Base-by-base conservation (phyloP, 768 basidiomycete species). In the Pleurotus tuoliensis region DNA sequence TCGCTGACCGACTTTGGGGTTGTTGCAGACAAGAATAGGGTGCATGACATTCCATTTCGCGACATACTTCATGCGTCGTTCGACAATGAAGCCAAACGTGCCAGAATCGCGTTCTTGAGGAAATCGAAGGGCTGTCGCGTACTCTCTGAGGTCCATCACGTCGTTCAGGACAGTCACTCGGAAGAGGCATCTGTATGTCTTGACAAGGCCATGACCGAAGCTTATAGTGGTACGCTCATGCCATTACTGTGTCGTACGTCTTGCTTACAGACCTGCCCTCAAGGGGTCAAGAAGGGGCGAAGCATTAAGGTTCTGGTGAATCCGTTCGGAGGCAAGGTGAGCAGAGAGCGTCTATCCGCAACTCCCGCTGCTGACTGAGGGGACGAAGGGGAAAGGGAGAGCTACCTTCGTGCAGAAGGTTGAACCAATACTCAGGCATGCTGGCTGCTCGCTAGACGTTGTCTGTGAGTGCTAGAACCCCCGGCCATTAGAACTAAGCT, bases 241-340 rank as follows among this genome's bases (percentile, higher is more conserved):
- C 48, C 50, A 55, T 20, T 47, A 15, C 38, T 51, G 40, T 39
- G 24, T n/a, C 52, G 15, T 30, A 18, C 38, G 20, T 45, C 34
- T 58, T n/a, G 12, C 8, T 40, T 22, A n/a, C 41, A 20, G 27
- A 18, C 6, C 12, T 34, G 55, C 73, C 70, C 62, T 59, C 47
- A 65, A 77, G 88, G 81, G 41, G 68, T 81, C n/a, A 79, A 79
- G 61, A 82, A 77, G 18, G 67, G 74, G 49, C 77, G 86, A 46
- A 71, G 74, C 16, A 65, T 95, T 27, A 82, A 84, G 59, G 78
- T 94, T 6, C 65, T 95, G 43, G 76, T 95, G 39, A 95, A 94
- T 67, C 93, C 93, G 7, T 71, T 78, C 55, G 85, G 92, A 50
- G 93, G 93, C n/a, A 78, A 76, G 18, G 92, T 91, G 65, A 27